phyloP scores from a whole-genome alignment of 2,329 filamentous ascomycete species.

The Botrytis fragariae region DNA sequence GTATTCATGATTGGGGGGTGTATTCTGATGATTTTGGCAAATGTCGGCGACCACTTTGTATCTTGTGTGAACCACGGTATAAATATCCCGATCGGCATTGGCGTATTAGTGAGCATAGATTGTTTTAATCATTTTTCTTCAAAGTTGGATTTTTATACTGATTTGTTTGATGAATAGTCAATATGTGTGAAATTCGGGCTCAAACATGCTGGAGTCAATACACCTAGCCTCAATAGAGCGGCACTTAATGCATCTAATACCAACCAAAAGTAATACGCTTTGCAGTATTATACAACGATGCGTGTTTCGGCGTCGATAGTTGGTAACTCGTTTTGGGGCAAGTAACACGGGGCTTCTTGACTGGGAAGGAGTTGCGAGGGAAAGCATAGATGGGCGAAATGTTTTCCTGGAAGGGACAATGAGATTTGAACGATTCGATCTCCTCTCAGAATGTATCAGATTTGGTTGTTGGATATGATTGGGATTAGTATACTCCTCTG shows the following conservation, averaged over 20 bases:
- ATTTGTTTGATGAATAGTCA: no score
- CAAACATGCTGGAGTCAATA: no score
- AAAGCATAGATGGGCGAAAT: neutral
- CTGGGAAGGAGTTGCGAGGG: neutral
- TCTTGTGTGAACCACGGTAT: rapidly evolving
- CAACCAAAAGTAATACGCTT: no score
- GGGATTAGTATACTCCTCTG: neutral
- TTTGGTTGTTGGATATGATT: neutral
- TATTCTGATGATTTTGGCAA: no score
- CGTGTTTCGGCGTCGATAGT: neutral
- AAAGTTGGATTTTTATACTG: no score
- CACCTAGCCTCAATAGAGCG: no score
- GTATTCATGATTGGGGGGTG: neutral
- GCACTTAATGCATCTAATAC: no score
- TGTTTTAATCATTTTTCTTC: no score
- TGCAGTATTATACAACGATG: neutral
- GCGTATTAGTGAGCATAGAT: no score
- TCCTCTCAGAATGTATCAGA: neutral
- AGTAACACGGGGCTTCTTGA: neutral
- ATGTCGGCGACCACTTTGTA: no score
- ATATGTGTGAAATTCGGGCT: rapidly evolving
- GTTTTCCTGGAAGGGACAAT: neutral
- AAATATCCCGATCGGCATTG: no score
- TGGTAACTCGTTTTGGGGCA: neutral
- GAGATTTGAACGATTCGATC: neutral